Evolutionary conservation across 2,329 filamentous ascomycete genomes (phyloP), one percentile per base, ranked within the genome.

Genomic region (Epichloe aotearoae): DNA sequence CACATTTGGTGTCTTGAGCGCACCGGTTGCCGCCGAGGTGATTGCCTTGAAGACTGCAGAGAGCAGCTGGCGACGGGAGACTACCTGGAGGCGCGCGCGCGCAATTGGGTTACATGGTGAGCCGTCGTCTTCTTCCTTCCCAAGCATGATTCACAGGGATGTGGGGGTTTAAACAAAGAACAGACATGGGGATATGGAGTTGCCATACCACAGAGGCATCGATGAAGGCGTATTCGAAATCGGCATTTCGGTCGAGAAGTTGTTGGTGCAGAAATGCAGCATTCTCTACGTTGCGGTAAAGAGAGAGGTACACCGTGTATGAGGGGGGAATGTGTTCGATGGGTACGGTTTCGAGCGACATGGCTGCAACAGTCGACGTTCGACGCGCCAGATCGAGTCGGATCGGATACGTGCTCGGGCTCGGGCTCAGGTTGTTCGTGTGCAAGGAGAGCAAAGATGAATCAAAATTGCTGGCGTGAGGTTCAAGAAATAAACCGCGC

Each of bases 171-270:
- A 1, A 14, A 17, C n/a, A 6, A 20, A 8, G n/a, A 17, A 19
- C n/a, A 3, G 26, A 36, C 7, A 10, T 30, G 7, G 19, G 15
- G 3, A 1, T 20, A 6, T 15, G 14, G 19, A n/a, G 20, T 17
- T n/a, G 8, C n/a, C 75, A 54, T 74, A 90, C 84, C 65, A 86
- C 79, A 44, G 79, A 81, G 19, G 89, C 89, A 69, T 98, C 91
- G 45, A 98, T 78, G 57, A 98, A 86, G 36, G 90, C 89, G 73
- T 97, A 97, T 67, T 97, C 89, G 60, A 90, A 97, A 8, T 84
- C 83, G 11, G 79, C 62, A 63, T 97, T 95, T 49, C 87, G 86
- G 5, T 80, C 77, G n/a, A 97, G 74, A 5, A 98, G 79, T 69
- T 96, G 90, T 58, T 83, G 74, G 49, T 89, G 84, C 42, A 98